phyloP scores from a whole-genome alignment of 179 eudicot species.

The Actinidia arguta region DNA sequence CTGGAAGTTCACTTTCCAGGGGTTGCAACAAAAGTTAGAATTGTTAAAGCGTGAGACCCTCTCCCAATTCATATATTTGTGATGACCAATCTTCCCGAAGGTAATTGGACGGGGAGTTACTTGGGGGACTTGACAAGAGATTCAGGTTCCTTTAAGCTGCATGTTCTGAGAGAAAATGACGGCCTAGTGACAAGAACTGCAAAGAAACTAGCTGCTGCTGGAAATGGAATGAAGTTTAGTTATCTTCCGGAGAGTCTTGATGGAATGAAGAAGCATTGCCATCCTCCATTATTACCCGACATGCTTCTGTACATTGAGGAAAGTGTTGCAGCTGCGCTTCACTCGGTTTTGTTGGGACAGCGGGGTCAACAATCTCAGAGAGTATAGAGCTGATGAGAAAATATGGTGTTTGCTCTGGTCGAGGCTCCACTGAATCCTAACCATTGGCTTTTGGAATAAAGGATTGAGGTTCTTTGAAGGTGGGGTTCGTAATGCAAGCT shows the following conservation, averaged over 20 bases:
- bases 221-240: conserved; percentile 28
- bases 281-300: conserved; percentile 49
- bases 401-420: conserved; percentile 46
- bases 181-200: conserved; percentile 59
- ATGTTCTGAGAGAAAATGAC: conserved; percentile 57
- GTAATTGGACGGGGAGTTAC: conserved; percentile 80
- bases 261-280: conserved; percentile 37
- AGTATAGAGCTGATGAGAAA: conserved; percentile 83
- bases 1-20: conserved; percentile 64
- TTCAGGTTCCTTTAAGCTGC: conserved; percentile 56
- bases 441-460: not conserved
- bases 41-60: conserved; percentile 49
- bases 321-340: conserved; percentile 84
- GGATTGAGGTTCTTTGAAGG: too few species aligned
- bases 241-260: conserved; percentile 18
- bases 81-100: conserved; percentile 90
- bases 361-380: conserved; percentile 91
- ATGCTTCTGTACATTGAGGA: conserved; percentile 76
- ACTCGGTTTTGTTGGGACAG: conserved; percentile 90
- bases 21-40: conserved; percentile 60
- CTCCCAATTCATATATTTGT: conserved; percentile 77
- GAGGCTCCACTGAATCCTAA: conserved; percentile 18
- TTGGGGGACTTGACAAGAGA: conserved; percentile 65
- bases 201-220: conserved; percentile 42
- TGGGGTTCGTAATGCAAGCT: too few species aligned